Evolutionary conservation across 805 yeast genomes (phyloP), one percentile per base, ranked within the genome.

Genomic region (Barnettozyma sucrosica): DNA sequence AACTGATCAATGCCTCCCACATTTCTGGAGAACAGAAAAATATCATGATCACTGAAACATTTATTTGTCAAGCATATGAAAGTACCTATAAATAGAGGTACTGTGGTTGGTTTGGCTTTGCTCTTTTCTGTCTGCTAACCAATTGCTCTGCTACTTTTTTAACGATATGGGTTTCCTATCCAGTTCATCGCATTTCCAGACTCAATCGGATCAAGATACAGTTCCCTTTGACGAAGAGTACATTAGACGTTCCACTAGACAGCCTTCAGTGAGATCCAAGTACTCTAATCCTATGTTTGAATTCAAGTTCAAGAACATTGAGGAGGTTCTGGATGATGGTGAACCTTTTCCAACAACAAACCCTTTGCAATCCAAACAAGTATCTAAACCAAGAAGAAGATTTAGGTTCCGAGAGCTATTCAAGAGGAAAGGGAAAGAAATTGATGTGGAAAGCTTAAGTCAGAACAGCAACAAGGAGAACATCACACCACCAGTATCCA

Each of bases 151-250:
- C 18, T 37, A n/a, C 30, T n/a, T 3, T 24, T 24, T 3, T 14
- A 19, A 25, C 23, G n/a, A 3, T 9, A 50, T 51, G 54, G 54
- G 52, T 11, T 51, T 48, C 30, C 45, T 48, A 23, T 36, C 40
- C 6, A 42, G 45, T n/a, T 30, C 34, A 2, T 13, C 24, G 16
- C 40, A 45, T n/a, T 25, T 32, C 2, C 19, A 26, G 7, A 18
- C 34, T 10, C 36, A 21, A 1, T 18, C 39, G 21, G 28, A 18
- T 3, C 34, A 24, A 7, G 30, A 37, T 11, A 33, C 38, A 20
- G 32, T 36, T 16, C 26, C 52, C 8, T 50, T 36, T 33, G 51
- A 44, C 14, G 52, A 52, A 3, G 46, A 48, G 11, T 51, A 41
- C 33, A 18, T 51, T 8, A 14, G 20, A 3, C 44, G 36, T 19